Percentiles rank a stretch among this genome's conserved stretches.
Evolutionary conservation across 1,139 yeast genomes (phyloP).

Genomic region (Candida sanyaensis): DNA sequence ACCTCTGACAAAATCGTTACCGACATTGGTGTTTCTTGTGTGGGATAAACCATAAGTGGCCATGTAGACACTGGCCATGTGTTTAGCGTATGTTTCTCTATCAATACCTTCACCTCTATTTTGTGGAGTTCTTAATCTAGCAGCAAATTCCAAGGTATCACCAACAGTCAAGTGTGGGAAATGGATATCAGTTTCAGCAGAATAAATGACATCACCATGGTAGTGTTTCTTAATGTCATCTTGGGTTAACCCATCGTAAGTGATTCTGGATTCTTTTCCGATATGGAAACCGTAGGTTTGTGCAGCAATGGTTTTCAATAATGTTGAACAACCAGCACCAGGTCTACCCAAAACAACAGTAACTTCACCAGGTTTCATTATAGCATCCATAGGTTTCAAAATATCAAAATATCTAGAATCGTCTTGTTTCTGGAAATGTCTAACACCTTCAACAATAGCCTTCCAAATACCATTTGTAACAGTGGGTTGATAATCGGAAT

Average conservation of each 20-base stretch:
- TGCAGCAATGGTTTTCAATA: conserved; percentile 32
- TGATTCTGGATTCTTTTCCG: conserved; percentile 25
- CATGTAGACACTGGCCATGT: conserved; percentile 43
- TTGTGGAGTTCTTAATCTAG: conserved; percentile 40
- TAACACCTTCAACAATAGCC: conserved; percentile 18
- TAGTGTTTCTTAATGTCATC: conserved; percentile 46
- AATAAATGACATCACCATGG: conserved; percentile 50
- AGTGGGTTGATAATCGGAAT: conserved; percentile 76
- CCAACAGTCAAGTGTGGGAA: conserved; percentile 56
- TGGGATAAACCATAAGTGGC: conserved; percentile 40
- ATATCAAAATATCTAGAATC: conserved; percentile 28
- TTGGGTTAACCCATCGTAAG: conserved; percentile 52
- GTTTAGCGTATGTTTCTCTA: conserved; percentile 40
- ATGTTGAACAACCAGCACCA: conserved; percentile 35
- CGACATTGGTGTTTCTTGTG: conserved; percentile 34
- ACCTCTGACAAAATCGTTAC: conserved; percentile 37
- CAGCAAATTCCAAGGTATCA: conserved; percentile 48
- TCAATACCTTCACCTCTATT: conserved; percentile 34
- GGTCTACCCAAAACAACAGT: conserved; percentile 39
- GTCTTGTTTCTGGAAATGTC: conserved; percentile 27
- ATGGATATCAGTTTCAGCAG: conserved; percentile 54
- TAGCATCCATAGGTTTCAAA: conserved; percentile 34
- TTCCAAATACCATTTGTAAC: conserved; percentile 52
- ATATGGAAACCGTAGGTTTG: conserved; percentile 35
- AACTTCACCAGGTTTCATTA: conserved; percentile 31